A percentile compares a stretch with the other conserved stretches of the same genome.
Evolutionary conservation across 2,329 filamentous ascomycete species (phyloP).

Genomic region (Aureobasidium sp.): DNA sequence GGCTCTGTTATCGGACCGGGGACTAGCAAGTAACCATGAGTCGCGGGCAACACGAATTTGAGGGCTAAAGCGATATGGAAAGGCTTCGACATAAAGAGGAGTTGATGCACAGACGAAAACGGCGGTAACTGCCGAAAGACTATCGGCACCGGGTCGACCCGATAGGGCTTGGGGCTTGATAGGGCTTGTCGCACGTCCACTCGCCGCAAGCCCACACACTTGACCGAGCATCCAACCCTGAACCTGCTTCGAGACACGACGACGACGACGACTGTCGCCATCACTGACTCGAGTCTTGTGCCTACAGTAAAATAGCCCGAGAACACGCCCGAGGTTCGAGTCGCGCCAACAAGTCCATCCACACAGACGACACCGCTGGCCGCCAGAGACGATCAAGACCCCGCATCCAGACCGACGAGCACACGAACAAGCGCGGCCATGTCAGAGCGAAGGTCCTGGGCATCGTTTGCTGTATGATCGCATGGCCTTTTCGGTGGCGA

Average conservation of each 20-base stretch:
- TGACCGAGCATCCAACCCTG: neutral
- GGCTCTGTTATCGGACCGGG: neutral
- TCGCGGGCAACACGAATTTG: neutral
- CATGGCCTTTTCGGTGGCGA: neutral
- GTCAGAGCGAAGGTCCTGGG: constrained; percentile 19
- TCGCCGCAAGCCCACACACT: neutral
- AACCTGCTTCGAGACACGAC: neutral
- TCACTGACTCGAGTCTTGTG: neutral
- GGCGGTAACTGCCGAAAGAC: neutral
- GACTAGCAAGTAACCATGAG: neutral
- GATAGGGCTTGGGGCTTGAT: neutral
- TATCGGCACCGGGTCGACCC: neutral
- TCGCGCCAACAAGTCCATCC: neutral
- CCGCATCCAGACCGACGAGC: constrained; percentile 2
- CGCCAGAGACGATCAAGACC: neutral
- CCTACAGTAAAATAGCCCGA: neutral
- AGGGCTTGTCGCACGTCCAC: neutral
- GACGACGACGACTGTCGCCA: neutral
- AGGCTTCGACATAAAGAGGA: neutral
- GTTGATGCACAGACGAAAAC: neutral
- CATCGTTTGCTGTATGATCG: constrained; percentile 16
- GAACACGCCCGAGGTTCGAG: neutral
- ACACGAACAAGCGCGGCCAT: constrained; percentile 8
- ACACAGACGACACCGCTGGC: neutral
- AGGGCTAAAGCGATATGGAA: neutral